phyloP scores from a whole-genome alignment of 352 stramenopile species.

The Phytophthora hibernalis region DNA sequence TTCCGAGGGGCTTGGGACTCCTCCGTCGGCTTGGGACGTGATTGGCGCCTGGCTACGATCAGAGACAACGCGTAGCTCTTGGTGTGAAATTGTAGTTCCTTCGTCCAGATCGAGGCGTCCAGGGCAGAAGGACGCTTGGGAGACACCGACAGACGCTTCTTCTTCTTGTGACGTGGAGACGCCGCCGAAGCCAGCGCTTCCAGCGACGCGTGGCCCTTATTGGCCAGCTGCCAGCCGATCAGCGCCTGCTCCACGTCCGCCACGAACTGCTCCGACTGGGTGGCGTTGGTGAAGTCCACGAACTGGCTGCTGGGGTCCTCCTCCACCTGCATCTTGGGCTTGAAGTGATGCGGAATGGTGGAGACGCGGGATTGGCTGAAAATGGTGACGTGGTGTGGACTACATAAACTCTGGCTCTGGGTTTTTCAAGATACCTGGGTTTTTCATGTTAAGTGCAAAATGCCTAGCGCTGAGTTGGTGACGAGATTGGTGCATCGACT shows the following conservation, averaged over 20 bases:
- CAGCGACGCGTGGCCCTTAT: conserved; percentile 69
- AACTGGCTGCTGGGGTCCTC: conserved; percentile 88
- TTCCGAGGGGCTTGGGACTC: conserved; percentile 9
- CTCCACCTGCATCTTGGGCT: conserved; percentile 66
- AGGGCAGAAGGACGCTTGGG: background rate
- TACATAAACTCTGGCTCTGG: too few relatives aligned
- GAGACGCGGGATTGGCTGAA: background rate
- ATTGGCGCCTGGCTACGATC: conserved; percentile 35
- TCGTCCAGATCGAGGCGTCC: conserved; percentile 42
- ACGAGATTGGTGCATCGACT: background rate
- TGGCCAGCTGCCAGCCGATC: conserved; percentile 67
- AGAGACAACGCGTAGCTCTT: conserved; percentile 61
- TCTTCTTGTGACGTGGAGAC: background rate
- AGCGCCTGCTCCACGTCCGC: conserved; percentile 80
- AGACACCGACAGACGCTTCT: background rate
- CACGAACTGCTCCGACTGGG: conserved; percentile 79
- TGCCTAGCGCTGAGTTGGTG: background rate
- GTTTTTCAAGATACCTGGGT: too few relatives aligned
- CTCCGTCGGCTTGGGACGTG: background rate
- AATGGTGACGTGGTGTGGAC: background rate
- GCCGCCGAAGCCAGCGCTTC: conserved; percentile 39
- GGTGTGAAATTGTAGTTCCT: conserved; percentile 42
- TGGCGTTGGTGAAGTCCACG: conserved; percentile 89
- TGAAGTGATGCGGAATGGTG: conserved; percentile 17
- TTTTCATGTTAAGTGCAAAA: too few relatives aligned